Percentiles rank a stretch among this genome's conserved stretches.
Conservation (phyloP, 768 basidiomycete genomes). For the Calocera viscosa region DNA sequence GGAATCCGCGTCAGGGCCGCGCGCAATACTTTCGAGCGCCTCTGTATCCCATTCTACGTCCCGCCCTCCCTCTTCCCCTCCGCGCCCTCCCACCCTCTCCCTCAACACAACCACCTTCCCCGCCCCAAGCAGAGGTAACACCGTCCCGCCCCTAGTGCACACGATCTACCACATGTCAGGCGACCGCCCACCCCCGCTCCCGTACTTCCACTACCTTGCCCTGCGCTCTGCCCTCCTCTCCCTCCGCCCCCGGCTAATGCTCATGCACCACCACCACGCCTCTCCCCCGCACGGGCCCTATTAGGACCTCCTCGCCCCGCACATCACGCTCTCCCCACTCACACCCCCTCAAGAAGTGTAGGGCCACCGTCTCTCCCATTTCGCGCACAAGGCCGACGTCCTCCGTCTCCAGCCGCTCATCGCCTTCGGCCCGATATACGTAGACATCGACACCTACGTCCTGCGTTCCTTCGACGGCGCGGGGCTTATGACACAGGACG, state of each 20-base stretch:
- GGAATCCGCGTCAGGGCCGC: too few species aligned
- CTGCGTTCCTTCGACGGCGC: slow-evolving; percentile 18
- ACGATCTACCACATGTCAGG: slow-evolving; percentile 3
- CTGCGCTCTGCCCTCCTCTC: neutral
- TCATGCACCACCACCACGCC: slow-evolving; percentile 4
- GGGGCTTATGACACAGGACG: slow-evolving; percentile 20
- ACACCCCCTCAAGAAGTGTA: neutral
- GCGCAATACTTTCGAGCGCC: too few species aligned
- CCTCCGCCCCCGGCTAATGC: neutral
- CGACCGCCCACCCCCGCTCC: slow-evolving; percentile 15
- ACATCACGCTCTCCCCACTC: slow-evolving; percentile 1
- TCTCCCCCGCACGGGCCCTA: slow-evolving; percentile 1
- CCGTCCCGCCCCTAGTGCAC: neutral
- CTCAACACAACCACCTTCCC: neutral
- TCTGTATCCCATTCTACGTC: too few species aligned
- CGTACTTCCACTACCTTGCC: slow-evolving; percentile 20
- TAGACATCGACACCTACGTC: slow-evolving; percentile 27
- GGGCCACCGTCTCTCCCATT: slow-evolving; percentile 17
- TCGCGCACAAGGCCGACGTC: slow-evolving; percentile 27
- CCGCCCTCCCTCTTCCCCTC: too few species aligned
- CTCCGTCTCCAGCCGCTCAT: slow-evolving; percentile 25
- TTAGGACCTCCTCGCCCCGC: neutral
- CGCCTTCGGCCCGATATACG: slow-evolving; percentile 25
- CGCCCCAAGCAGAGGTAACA: neutral
- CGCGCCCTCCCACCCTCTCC: too few species aligned